A percentile compares a stretch with the other conserved stretches of the same genome.
phyloP scores from a whole-genome alignment of 805 yeast species.

The Metschnikowia lunata region DNA sequence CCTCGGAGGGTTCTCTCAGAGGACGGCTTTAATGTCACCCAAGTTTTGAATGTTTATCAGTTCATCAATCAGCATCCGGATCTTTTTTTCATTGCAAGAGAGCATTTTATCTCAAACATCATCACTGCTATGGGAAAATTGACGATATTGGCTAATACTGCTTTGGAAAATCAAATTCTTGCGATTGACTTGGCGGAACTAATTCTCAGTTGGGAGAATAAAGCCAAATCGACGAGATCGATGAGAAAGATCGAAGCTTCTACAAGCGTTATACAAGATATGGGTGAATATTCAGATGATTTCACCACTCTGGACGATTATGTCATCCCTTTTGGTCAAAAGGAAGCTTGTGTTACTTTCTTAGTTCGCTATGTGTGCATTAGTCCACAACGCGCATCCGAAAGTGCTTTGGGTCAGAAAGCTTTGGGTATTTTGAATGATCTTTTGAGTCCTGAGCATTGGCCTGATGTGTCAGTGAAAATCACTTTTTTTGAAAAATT shows the following conservation, averaged over 20 bases:
- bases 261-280: neutral
- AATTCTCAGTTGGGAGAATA: conserved; percentile 75
- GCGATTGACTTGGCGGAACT: conserved; percentile 89
- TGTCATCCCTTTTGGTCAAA: conserved; percentile 66
- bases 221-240: conserved; percentile 1
- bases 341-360: conserved; percentile 88
- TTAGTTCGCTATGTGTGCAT: conserved; percentile 84
- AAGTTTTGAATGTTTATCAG: conserved; percentile 82
- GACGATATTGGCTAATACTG: conserved; percentile 71
- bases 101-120: conserved; percentile 82
- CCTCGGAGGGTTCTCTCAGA: conserved; percentile 89
- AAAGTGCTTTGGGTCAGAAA: conserved; percentile 73
- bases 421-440: conserved; percentile 76
- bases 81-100: conserved; percentile 79
- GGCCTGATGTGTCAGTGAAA: conserved; percentile 90
- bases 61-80: conserved; percentile 84
- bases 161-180: conserved; percentile 73
- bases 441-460: conserved; percentile 63
- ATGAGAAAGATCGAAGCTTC: neutral
- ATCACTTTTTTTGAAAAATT: conserved; percentile 85
- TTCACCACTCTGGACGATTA: conserved; percentile 48
- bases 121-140: conserved; percentile 90
- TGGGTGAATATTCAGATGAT: conserved; percentile 21
- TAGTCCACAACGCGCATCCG: conserved; percentile 79
- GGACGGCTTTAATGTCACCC: conserved; percentile 81